A percentile compares a stretch with the other conserved stretches of the same genome.
Evolutionary conservation across 2,329 filamentous ascomycete species (phyloP).

Genomic region (Diaporthe velutina): DNA sequence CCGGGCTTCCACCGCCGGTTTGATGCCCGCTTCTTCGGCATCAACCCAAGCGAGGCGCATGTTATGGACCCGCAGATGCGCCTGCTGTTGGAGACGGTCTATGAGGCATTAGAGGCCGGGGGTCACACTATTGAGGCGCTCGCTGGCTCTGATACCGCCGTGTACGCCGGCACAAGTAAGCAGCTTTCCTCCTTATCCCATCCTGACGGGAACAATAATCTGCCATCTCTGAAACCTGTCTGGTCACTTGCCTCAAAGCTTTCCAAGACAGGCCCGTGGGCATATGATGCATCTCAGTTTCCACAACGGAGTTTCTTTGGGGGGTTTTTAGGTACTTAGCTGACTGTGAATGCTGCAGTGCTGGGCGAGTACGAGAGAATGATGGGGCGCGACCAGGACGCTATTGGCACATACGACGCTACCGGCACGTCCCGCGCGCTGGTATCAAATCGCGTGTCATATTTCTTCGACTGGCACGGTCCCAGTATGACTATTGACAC

Average conservation of each 20-base stretch:
- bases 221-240: too few relatives aligned
- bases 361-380: slow-evolving; percentile 44
- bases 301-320: too few relatives aligned
- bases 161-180: slow-evolving; percentile 49
- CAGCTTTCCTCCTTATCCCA: too few relatives aligned
- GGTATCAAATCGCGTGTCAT: slow-evolving; percentile 53
- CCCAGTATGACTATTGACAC: slow-evolving; percentile 58
- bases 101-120: slow-evolving; percentile 42
- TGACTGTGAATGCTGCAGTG: too few relatives aligned
- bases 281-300: too few relatives aligned
- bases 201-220: too few relatives aligned
- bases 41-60: slow-evolving; percentile 40
- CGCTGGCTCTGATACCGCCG: slow-evolving; percentile 44
- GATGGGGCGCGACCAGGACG: slow-evolving; percentile 36
- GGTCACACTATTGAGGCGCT: slow-evolving; percentile 41
- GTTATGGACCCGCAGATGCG: slow-evolving; percentile 34
- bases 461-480: slow-evolving; percentile 55
- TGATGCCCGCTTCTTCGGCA: slow-evolving; percentile 46
- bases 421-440: slow-evolving; percentile 49
- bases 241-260: too few relatives aligned
- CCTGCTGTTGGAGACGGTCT: slow-evolving; percentile 42
- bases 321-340: too few relatives aligned
- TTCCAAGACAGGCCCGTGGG: too few relatives aligned
- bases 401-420: slow-evolving; percentile 34
- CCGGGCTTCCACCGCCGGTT: slow-evolving; percentile 24